phyloP scores from a whole-genome alignment of 805 yeast species.

The Naumovozyma dairenensis region DNA sequence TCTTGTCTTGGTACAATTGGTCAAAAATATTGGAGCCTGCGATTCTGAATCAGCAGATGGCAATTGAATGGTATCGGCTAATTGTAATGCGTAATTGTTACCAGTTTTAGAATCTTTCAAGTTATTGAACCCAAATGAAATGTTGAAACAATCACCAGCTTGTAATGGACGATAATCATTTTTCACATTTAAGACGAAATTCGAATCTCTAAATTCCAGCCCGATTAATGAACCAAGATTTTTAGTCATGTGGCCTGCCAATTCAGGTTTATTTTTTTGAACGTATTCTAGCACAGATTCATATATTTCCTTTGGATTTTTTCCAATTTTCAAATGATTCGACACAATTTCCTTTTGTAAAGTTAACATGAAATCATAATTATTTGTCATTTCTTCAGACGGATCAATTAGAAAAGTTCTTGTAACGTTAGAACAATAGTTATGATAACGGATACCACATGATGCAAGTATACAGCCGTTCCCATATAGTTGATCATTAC shows the following conservation, averaged over 20 bases:
- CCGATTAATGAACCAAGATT: slow-evolving; percentile 87
- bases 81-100: slow-evolving; percentile 56
- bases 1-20: slow-evolving; percentile 62
- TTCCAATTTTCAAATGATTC: slow-evolving; percentile 55
- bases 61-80: slow-evolving; percentile 75
- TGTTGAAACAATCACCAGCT: slow-evolving; percentile 64
- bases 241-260: slow-evolving; percentile 56
- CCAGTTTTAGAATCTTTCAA: slow-evolving; percentile 42
- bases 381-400: slow-evolving; percentile 61
- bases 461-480: slow-evolving; percentile 76
- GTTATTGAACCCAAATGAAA: slow-evolving; percentile 69
- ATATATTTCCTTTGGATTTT: slow-evolving; percentile 57
- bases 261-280: slow-evolving; percentile 52
- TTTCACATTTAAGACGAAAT: slow-evolving; percentile 62
- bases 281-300: slow-evolving; percentile 51
- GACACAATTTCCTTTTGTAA: slow-evolving; percentile 57
- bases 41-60: slow-evolving; percentile 31
- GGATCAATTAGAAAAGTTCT: slow-evolving; percentile 90
- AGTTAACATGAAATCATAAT: slow-evolving; percentile 65
- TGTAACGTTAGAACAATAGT: slow-evolving; percentile 79
- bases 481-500: slow-evolving; percentile 51
- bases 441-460: slow-evolving; percentile 76
- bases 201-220: slow-evolving; percentile 76
- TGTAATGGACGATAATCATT: slow-evolving; percentile 51
- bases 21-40: slow-evolving; percentile 52